These are phyloP conservation scores for Kodamaea hsintzibuensis DNA, from an alignment of 805 yeast species.

Conservation along the genomic window DNA sequence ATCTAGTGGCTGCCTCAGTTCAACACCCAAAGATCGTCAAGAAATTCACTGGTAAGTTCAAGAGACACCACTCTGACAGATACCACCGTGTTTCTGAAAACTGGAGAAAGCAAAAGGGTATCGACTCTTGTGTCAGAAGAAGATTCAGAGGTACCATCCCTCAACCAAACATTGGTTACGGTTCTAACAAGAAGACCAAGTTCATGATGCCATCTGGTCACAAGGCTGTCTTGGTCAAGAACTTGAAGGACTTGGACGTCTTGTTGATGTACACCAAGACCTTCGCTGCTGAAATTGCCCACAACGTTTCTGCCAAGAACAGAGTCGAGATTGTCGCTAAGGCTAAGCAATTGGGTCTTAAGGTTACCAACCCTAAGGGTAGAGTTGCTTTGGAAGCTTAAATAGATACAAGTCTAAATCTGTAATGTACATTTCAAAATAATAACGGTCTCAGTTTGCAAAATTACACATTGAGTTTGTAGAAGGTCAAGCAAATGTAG, in stretches of 20 bases:
- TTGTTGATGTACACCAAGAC: conserved; percentile 96
- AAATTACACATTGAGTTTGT: neutral
- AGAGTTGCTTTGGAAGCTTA: conserved; percentile 98
- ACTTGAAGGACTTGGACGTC: conserved; percentile 91
- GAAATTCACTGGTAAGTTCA: conserved; percentile 98
- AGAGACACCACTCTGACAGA: conserved; percentile 99
- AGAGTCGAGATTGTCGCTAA: conserved; percentile 93
- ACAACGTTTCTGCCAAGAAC: conserved; percentile 97
- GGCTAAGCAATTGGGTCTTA: conserved; percentile 98
- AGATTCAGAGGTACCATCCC: conserved; percentile 99
- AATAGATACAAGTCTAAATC: conserved; percentile 24
- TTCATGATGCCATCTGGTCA: conserved; percentile 96
- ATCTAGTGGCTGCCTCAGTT: conserved; percentile 86
- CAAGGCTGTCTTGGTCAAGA: conserved; percentile 93
- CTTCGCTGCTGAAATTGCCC: conserved; percentile 99
- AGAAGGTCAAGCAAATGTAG: too few relatives aligned
- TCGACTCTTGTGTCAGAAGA: conserved; percentile 99
- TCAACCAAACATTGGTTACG: conserved; percentile 99
- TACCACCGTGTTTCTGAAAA: conserved; percentile 96
- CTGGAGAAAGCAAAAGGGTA: conserved; percentile 99
- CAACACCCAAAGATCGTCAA: conserved; percentile 99
- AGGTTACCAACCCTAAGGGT: conserved; percentile 99
- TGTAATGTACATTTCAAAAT: conserved; percentile 10
- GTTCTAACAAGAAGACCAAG: conserved; percentile 98
- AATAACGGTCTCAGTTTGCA: neutral